phyloP scores from a whole-genome alignment of 1,284 basidiomycete genomes.

The Cutaneotrichosporon sp. region DNA sequence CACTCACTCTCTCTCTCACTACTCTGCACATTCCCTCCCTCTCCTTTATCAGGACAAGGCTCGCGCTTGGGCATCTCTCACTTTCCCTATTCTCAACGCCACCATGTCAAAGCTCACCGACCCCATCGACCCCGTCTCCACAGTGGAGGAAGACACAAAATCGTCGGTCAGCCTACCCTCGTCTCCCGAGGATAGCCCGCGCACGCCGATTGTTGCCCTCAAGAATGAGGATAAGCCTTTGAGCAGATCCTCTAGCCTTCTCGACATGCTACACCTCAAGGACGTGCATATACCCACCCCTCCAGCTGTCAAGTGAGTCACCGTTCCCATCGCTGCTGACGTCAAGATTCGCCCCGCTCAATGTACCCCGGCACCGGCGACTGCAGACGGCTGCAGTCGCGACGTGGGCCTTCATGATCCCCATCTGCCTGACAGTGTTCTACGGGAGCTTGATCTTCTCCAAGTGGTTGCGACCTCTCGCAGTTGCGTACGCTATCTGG shows the following conservation, averaged over 20 bases:
- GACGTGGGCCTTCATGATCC: constrained; percentile 77
- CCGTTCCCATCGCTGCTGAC: background rate
- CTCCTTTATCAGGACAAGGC: background rate
- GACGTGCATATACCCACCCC: constrained; percentile 6
- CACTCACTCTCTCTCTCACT: too few species aligned
- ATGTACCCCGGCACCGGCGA: constrained; percentile 58
- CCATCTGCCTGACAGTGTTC: constrained; percentile 68
- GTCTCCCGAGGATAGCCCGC: background rate
- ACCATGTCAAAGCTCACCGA: background rate
- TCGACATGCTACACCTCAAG: constrained; percentile 7
- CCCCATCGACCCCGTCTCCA: background rate
- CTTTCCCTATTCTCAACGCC: background rate
- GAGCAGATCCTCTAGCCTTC: background rate
- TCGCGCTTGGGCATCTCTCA: background rate
- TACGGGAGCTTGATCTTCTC: constrained; percentile 64
- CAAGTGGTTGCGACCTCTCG: constrained; percentile 71
- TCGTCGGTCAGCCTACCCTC: background rate
- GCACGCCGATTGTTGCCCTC: background rate
- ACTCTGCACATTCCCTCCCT: too few species aligned
- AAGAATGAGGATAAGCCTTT: background rate
- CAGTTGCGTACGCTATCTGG: constrained; percentile 79
- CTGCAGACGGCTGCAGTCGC: constrained; percentile 84
- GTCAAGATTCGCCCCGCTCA: constrained; percentile 50
- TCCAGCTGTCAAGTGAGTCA: constrained; percentile 5
- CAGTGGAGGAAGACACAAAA: background rate